Evolutionary conservation across 2,329 filamentous ascomycete genomes (phyloP), one percentile per base, ranked within the genome.

Genomic region (Colletotrichum endophyticum): DNA sequence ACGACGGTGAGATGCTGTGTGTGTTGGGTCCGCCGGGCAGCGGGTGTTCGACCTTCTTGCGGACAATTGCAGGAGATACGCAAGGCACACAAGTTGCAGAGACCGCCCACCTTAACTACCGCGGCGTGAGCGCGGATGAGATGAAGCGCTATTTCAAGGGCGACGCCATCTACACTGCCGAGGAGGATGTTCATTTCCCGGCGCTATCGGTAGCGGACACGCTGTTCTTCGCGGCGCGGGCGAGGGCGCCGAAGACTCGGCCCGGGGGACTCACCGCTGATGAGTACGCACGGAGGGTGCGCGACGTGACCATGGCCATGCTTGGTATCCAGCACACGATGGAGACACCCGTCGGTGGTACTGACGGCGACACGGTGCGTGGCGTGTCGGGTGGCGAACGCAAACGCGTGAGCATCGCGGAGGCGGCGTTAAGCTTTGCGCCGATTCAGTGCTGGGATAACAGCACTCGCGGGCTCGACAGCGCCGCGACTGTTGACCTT

Each of bases 341-440:
- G 57, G 87, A 90, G n/a, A 95, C 93, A 0, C 91, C 91, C 77
- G 92, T 95, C 13, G 94, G 94, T 11, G 91, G 94, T 76, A 92
- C 94, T 74, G 90, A 86, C 80, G 73, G 69, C 15, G 92, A 94
- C 77, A 89, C 92, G 57, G 89, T 94, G n/a, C 89, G 93, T 8
- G 86, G 86, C 30, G 89, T 94, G 0, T 92, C 89, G 6, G 92
- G 92, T 28, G 92, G 92, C 56, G 92, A 94, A 81, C 88, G 92
- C 70, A 95, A 96, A 85, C 92, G 95, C 82, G 94, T 96, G 4
- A 93, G 91, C 53, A 94, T 96, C 77, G 94, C 93, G 1, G 94
- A 96, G 84, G 94, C 94, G 1, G 70, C 70, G 8, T 57, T 76
- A 12, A 76, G 73, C 64, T 73, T 73, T 62, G 85, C 78, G 83